Conservation (phyloP, 352 stramenopile genomes). For the Pythium phragmiticola region DNA sequence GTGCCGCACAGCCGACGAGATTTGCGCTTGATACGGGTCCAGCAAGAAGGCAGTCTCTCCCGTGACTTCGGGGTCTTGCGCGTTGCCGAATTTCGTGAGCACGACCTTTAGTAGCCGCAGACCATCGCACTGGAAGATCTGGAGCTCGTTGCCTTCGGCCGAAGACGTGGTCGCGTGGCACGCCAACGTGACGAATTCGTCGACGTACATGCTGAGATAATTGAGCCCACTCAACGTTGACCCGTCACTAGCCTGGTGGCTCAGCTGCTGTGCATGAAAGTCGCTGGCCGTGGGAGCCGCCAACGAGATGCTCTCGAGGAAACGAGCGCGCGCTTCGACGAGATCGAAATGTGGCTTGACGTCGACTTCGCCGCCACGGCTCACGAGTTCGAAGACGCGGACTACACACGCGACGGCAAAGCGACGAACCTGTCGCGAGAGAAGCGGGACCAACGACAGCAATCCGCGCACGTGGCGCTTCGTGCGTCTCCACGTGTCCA, state of each 20-base stretch:
- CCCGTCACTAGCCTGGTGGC: slow-evolving; percentile 14
- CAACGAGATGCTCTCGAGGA: slow-evolving; percentile 35
- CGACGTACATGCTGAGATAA: slow-evolving; percentile 86
- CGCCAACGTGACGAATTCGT: slow-evolving; percentile 84
- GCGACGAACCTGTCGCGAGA: slow-evolving; percentile 72
- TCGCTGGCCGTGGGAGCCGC: background rate
- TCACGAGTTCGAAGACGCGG: slow-evolving; percentile 67
- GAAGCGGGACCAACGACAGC: slow-evolving; percentile 54
- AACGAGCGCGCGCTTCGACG: slow-evolving; percentile 42
- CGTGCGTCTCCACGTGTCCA: slow-evolving; percentile 72
- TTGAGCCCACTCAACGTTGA: slow-evolving; percentile 29
- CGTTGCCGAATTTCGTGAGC: slow-evolving; percentile 51
- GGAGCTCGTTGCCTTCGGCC: slow-evolving; percentile 64
- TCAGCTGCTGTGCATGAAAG: background rate
- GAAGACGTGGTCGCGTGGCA: slow-evolving; percentile 77
- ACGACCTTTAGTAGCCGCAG: slow-evolving; percentile 68
- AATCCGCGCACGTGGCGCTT: slow-evolving; percentile 65
- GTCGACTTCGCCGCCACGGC: slow-evolving; percentile 23
- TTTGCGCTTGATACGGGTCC: slow-evolving; percentile 81
- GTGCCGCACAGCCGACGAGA: slow-evolving; percentile 77
- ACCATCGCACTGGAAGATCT: slow-evolving; percentile 75
- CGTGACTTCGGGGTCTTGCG: slow-evolving; percentile 67
- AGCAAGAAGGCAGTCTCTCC: slow-evolving; percentile 56
- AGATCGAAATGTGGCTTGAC: slow-evolving; percentile 72
- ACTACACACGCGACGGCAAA: slow-evolving; percentile 82